Evolutionary conservation across 2,329 filamentous ascomycete species (phyloP), one percentile per base, ranked within the genome.

Genomic region (Dendrostoma leiphaemia): DNA sequence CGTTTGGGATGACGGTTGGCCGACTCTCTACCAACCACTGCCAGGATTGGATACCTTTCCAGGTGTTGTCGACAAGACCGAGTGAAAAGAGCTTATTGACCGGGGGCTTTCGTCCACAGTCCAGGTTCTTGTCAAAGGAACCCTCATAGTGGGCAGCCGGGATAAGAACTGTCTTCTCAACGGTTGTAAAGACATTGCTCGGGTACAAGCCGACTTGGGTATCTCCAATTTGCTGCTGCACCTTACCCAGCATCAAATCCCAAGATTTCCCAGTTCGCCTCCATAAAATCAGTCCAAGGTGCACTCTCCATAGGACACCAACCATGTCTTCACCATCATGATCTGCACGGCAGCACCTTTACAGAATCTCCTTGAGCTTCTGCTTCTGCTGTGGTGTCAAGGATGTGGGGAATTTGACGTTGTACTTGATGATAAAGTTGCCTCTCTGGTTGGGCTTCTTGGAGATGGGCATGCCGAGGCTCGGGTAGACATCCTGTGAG

Each of bases 381-480:
- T 85, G 76, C 78, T 96, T 97, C 74, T 97, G 93, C 4, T 81
- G 75, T 7, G 80, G 54, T 4, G 90, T 93, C 71, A 99, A 72
- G 37, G 73, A 86, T 3, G 85, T 86, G 0, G 94, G 94, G 76
- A 96, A 97, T 67, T 90, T 92, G 70, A 99, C 92, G 66, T 94
- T 94, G 65, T 96, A 92, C 57, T 86, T 89, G 56, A 99, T 81
- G 55, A 97, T 75, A 61, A 99, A 90, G 67, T 96, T 91, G 23
- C 94, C 94, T 53, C 93, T 83, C 64, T 91, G 82, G 56, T 77
- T 84, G 0, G 90, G 90, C 68, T 91, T 93, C 81, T 96, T 97
- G 58, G 90, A 90, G 65, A 94, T 85, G 34, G 92, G 91, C 94
- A 99, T 97, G 56, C 94, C 94, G n/a, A 90, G 79, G 5, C 83